Base-by-base conservation (phyloP, 2,329 filamentous ascomycete genomes). In the Scytalidium lignicola region DNA sequence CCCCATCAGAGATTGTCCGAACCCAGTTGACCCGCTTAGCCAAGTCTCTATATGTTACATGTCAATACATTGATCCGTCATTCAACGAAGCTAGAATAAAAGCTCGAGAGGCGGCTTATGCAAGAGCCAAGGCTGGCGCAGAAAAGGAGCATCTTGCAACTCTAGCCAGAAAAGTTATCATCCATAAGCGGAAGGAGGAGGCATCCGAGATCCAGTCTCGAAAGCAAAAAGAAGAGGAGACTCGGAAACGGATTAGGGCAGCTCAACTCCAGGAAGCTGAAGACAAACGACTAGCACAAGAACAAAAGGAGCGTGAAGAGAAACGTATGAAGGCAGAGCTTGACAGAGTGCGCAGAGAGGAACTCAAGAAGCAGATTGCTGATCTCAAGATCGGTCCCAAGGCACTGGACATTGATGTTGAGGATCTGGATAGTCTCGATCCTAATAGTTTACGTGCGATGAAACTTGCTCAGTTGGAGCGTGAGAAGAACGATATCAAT, bases 181-280 rank as follows among this genome's bases (percentile, higher is more conserved):
- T 99, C 60, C 86, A 96, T 66, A 95, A 95, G 78, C 92, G 92
- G 74, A 97, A 97, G 76, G 91, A 96, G 66, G 88, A 90, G 57
- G 90, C 90, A n/a, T 88, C 89, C 10, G 90, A 92, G 68, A 82
- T 90, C 42, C 82, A 91, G 59, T 90, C 93, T 53, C 85, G 85
- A 67, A 90, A 88, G 68, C 91, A 96, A 68, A 90, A 90, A 65
- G 93, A 97, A 71, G 91, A 92, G 65, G 90, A 93, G 51, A 87
- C 86, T 56, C 85, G 87, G 70, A 95, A 93, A 75, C 83, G 87
- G 56, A 79, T 92, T 51, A 87, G 88, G 53, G 89, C 91, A 62
- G 88, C 95, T 68, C 86, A 95, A 62, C 77, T 95, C 29, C 88
- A 90, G 63, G 90, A 95, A 65, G 90, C 90, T 20, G 93, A 99